Base-by-base conservation (phyloP, 2,329 filamentous ascomycete species). In the Pseudomassariella vexata region DNA sequence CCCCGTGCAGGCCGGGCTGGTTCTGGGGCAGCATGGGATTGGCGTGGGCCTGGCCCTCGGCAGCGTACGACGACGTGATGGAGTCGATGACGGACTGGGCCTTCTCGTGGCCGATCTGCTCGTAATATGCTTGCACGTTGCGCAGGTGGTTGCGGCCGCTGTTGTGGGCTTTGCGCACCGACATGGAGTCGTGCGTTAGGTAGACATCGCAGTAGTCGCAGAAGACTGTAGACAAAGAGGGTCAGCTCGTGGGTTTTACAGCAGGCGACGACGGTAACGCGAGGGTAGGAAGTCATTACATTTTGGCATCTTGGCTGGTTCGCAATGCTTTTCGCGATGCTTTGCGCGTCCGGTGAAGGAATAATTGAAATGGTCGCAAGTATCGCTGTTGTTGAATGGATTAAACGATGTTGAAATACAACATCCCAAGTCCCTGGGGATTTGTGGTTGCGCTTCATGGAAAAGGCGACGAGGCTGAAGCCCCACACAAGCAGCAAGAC, bases 181-280 rank as follows among this genome's bases (percentile, higher is more conserved):
- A 95, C 90, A 96, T 96, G 27, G 88, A 95, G 73, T 98, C 92
- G 75, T 98, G 92, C 47, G 92, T 98, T 50, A 98, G 84, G 75
- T 98, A 98, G 62, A 98, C 92, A 83, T 98, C 92, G 76, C 92
- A 98, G 66, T 98, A 98, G 63, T 98, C 92, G 73, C 89, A 86
- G 61, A 85, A 85, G 75, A 85, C 81, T 86, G 55, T 30, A 25
- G 52, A 6, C 23, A 35, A 19, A 36, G 17, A 28, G 12, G 28
- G 30, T 15, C 19, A 20, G 50, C 27, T 41, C 15, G 28, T 36
- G 41, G 39, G 41, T 49, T 44, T n/a, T n/a, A n/a, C n/a, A 47
- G 60, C 67, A 57, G 69, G 59, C 40, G 46, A 30, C 12, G 23
- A 21, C 28, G 24, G 34, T 9, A 22, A 15, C 20, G 32, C 16